These are phyloP conservation scores for Scedosporium aurantiacum DNA, from an alignment of 2,329 filamentous ascomycete genomes.

Conservation along the genomic window DNA sequence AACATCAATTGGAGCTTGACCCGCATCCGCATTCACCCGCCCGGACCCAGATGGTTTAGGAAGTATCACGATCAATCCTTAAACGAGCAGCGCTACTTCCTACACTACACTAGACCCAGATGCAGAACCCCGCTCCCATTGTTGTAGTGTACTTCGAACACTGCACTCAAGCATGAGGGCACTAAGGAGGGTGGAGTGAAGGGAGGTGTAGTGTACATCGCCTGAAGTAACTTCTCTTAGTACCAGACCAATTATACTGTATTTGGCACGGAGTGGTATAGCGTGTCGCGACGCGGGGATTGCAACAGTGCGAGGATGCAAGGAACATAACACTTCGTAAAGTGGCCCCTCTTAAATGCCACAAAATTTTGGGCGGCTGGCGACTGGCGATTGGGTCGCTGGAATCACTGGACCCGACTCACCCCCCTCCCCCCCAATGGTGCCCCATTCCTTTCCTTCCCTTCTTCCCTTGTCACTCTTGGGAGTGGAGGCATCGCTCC, in stretches of 20 bases:
- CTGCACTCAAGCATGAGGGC: too few species aligned
- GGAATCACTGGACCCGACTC: slow-evolving; percentile 10
- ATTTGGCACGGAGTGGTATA: background rate
- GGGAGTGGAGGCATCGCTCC: slow-evolving; percentile 1
- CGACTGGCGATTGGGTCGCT: slow-evolving; percentile 14
- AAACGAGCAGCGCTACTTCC: too few species aligned
- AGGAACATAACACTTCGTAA: background rate
- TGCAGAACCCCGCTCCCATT: too few species aligned
- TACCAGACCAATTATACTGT: slow-evolving; percentile 6
- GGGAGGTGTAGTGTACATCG: background rate
- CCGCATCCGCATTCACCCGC: slow-evolving; percentile 1
- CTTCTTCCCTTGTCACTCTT: slow-evolving; percentile 11
- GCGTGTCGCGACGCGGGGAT: slow-evolving; percentile 11
- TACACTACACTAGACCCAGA: too few species aligned
- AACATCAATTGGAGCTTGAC: background rate
- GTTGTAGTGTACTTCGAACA: too few species aligned
- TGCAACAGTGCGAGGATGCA: background rate
- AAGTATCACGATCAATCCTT: background rate
- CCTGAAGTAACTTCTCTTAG: background rate
- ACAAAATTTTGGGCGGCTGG: slow-evolving; percentile 7
- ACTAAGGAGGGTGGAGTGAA: too few species aligned
- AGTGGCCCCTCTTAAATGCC: slow-evolving; percentile 9
- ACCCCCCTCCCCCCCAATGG: slow-evolving; percentile 6
- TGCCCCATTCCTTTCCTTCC: slow-evolving; percentile 7
- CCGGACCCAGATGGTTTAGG: background rate